A percentile compares a stretch with the other conserved stretches of the same genome.
Evolutionary conservation across 2,329 filamentous ascomycete genomes (phyloP).

Genomic region (Sporothrix schenckii): DNA sequence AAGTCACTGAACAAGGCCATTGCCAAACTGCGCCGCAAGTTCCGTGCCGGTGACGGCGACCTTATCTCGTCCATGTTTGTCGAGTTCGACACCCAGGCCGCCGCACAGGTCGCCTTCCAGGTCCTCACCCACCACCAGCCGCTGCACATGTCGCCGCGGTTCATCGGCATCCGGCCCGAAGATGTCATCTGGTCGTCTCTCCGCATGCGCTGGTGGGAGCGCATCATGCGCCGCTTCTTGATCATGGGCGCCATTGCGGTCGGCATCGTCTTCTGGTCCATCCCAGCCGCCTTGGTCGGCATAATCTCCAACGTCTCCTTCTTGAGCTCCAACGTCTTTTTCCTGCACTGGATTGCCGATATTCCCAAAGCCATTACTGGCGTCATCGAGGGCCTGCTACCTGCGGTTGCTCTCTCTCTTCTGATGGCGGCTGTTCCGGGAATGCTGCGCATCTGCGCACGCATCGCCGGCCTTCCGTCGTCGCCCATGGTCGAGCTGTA

Average conservation of each 20-base stretch:
- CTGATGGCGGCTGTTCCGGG: conserved; percentile 82
- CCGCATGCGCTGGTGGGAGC: conserved; percentile 69
- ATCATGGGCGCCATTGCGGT: conserved; percentile 68
- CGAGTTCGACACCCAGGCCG: conserved; percentile 79
- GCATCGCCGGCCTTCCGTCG: conserved; percentile 70
- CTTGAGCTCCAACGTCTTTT: conserved; percentile 65
- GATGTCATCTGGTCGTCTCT: conserved; percentile 90
- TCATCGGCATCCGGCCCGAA: conserved; percentile 75
- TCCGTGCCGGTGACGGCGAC: conserved; percentile 65
- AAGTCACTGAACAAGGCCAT: conserved; percentile 45
- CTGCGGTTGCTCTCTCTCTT: conserved; percentile 74
- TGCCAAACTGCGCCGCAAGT: conserved; percentile 56
- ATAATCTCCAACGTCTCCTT: conserved; percentile 80
- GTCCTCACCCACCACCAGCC: conserved; percentile 78
- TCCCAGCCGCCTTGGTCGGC: conserved; percentile 77
- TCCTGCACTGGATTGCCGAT: conserved; percentile 71
- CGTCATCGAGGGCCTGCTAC: conserved; percentile 80
- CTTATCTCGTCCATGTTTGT: conserved; percentile 81
- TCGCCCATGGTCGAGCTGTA: conserved; percentile 72
- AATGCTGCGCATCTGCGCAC: conserved; percentile 73
- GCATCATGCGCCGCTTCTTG: conserved; percentile 67
- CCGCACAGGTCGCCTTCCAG: conserved; percentile 85
- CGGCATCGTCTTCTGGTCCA: conserved; percentile 83
- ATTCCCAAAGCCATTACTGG: conserved; percentile 72
- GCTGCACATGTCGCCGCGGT: conserved; percentile 81